Base-by-base conservation (phyloP, 2,329 filamentous ascomycete species). In the Aspergillus ibericus region DNA sequence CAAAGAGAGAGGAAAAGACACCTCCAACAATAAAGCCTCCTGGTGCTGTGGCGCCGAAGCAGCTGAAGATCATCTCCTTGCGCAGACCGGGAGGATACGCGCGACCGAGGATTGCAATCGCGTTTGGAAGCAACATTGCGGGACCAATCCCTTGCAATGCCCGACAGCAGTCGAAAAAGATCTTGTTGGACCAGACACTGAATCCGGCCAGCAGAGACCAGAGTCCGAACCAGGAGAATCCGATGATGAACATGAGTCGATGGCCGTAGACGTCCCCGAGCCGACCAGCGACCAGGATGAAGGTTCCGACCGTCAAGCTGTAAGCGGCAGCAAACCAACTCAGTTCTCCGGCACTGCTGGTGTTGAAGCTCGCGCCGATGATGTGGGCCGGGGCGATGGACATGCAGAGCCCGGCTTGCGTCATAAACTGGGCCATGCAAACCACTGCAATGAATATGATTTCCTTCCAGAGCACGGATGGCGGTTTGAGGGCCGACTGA, bases 101-200 rank as follows among this genome's bases (percentile, higher is more conserved):
- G 1, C 78, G 76, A 7, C 85, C 86, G 0, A 90, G 70, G 15
- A 90, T 78, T 1, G 86, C 87, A 13, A 89, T 72, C 0, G 80
- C 85, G 62, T 88, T 90, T 1, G 88, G 88, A 27, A 90, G 75
- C 7, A 82, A 75, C 20, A 90, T 75, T 0, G 86, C 85, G 0
- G 86, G 84, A 0, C 88, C 88, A 5, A 77, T 74, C 1, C 74
- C 84, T 59, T 87, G 84, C 2, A 86, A 70, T 0, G 81, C 82
- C 5, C 85, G 78, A 18, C 78, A 78, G 35, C 80, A 75, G 61
- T 82, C 75, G 63, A 85, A 84, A n/a, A 82, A 75, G 0, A 76
- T 71, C 5, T 77, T 82, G 62, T 57, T 67, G 3, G 68, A 42
- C 74, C 74, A 48, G 63, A 74, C 72, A 34, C 66, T 66, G 38